Percentiles rank a stretch among this genome's conserved stretches.
These are phyloP conservation scores for Ogataea trehalophila DNA, from an alignment of 805 yeast species.

Conservation along the genomic window DNA sequence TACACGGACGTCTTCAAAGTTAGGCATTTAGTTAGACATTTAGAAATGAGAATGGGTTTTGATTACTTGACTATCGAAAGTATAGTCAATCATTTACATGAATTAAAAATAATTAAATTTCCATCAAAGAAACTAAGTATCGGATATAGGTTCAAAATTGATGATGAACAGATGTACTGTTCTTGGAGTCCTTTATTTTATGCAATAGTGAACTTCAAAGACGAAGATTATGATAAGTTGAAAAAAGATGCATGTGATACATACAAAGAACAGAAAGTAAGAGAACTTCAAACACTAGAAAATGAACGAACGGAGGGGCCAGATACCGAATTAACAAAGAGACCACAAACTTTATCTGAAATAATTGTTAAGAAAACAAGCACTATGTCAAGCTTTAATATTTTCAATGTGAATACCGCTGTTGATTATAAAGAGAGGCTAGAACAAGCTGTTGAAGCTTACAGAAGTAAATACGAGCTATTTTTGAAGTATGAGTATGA, in stretches of 20 bases:
- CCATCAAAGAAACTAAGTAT: conserved; percentile 8
- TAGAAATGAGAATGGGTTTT: conserved; percentile 5
- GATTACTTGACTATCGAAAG: conserved; percentile 15
- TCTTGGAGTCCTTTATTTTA: conserved; percentile 15
- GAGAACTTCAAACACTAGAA: neutral
- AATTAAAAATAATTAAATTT: conserved; percentile 14
- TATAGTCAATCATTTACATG: conserved; percentile 10
- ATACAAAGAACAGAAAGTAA: neutral
- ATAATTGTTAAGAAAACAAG: conserved; percentile 2
- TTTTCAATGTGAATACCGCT: neutral
- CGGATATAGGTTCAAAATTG: conserved; percentile 13
- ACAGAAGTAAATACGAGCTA: conserved; percentile 4
- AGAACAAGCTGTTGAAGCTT: neutral
- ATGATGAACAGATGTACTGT: conserved; percentile 11
- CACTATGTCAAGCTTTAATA: neutral
- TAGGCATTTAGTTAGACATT: conserved; percentile 6
- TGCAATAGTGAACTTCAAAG: conserved; percentile 7
- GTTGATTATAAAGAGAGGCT: conserved; percentile 1
- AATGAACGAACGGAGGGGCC: neutral
- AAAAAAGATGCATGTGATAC: conserved; percentile 1
- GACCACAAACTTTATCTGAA: neutral
- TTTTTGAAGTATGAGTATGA: conserved; percentile 5
- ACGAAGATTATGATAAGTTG: neutral
- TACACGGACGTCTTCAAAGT: conserved; percentile 9
- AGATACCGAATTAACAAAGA: neutral